Evolutionary conservation across 106 monocot species (phyloP).

Genomic region (Acorus calamus): DNA sequence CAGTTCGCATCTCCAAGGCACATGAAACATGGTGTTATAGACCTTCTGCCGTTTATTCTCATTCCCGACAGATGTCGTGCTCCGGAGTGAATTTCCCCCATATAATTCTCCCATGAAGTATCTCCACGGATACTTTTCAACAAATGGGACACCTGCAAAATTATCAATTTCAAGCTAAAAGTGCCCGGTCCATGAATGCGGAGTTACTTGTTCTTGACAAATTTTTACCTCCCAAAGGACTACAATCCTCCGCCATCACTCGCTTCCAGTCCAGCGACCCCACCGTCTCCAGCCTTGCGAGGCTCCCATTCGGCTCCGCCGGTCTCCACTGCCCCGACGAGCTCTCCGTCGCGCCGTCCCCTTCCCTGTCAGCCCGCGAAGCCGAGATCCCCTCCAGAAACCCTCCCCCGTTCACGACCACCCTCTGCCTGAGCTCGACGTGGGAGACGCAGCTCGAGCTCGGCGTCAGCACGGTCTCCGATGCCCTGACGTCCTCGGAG

Average conservation of each 20-base stretch:
- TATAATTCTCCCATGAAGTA: conserved; percentile 80
- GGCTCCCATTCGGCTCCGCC: conserved; percentile 14
- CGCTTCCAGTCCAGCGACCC: conserved; percentile 59
- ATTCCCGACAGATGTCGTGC: conserved; percentile 86
- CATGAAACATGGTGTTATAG: conserved; percentile 94
- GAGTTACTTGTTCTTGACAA: no score
- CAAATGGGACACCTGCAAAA: conserved; percentile 35
- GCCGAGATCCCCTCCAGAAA: neutral
- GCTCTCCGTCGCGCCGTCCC: conserved; percentile 20
- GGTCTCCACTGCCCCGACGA: conserved; percentile 23
- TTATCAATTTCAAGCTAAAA: no score
- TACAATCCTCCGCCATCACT: conserved; percentile 38
- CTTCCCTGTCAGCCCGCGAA: conserved; percentile 3
- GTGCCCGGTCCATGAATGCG: no score
- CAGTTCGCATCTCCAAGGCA: conserved; percentile 93
- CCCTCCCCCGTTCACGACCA: conserved; percentile 17
- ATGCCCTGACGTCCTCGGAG: conserved; percentile 2
- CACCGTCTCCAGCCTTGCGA: conserved; percentile 36
- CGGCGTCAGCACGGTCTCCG: conserved; percentile 6
- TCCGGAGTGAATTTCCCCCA: conserved; percentile 75
- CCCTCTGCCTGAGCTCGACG: conserved; percentile 76
- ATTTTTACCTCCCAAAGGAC: conserved; percentile 38
- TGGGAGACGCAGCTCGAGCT: conserved; percentile 27
- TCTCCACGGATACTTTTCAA: conserved; percentile 48
- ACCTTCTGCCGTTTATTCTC: conserved; percentile 88